Evolutionary conservation across 2,329 filamentous ascomycete genomes (phyloP), one percentile per base, ranked within the genome.

Genomic region (Nothophoma quercina): DNA sequence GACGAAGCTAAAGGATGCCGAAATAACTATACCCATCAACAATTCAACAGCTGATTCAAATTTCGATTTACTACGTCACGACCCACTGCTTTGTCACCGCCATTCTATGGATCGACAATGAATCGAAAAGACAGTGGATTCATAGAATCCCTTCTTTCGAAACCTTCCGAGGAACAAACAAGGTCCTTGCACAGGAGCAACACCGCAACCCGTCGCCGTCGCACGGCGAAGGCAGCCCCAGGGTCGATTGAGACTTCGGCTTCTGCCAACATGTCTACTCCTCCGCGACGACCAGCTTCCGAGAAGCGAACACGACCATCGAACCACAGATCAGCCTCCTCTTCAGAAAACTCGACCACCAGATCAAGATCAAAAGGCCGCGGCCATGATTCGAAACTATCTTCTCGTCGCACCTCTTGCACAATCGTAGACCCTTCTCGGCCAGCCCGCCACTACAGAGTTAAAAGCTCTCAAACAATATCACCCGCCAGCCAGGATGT

Each of bases 71-170:
- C 39, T 49, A 64, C 56, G 47, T 63, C 59, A 62, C 59, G 51
- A 33, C 28, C 50, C 49, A 49, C 46, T 41, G 42, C 42, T 21
- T n/a, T 54, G 49, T 50, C 52, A 58, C 48, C 46, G 50, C 39
- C 48, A 40, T 55, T 62, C 53, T 41, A 70, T 64, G 63, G 51
- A 60, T 58, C 59, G 43, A 64, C 54, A 58, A 74, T 74, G 69
- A 60, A 66, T 49, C 69, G 71, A 51, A 60, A 59, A 41, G 70
- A 74, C 55, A 73, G 70, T 55, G 70, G 63, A 58, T 69, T 68
- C 56, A 61, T 66, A 34, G 63, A 65, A 46, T 62, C 64, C 35
- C 56, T 60, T 55, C 49, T 43, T 30, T 49, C 58, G 39, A 59
- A 65, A n/a, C 36, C 47, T 22, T 33, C 51, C 49, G 56, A 64